A percentile compares a stretch with the other conserved stretches of the same genome.
Conservation (phyloP, 257 asterid genomes). For the Plantago major region DNA sequence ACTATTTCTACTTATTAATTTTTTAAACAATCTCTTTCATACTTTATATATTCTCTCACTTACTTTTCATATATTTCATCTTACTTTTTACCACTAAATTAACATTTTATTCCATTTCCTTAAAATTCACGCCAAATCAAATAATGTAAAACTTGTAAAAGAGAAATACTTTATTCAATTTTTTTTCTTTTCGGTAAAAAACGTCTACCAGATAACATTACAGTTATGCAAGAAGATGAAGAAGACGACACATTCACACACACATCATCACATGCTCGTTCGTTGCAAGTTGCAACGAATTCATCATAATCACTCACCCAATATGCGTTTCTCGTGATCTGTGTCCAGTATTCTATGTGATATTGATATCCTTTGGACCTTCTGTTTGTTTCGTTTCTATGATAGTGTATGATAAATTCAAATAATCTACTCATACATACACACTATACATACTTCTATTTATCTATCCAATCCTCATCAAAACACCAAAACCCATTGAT, state of each 20-base stretch:
- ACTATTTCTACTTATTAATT: no score
- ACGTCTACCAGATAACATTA: no score
- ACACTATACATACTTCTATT: conserved; percentile 4
- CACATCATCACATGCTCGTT: conserved; percentile 6
- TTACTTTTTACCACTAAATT: no score
- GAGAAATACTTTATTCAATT: no score
- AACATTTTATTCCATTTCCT: no score
- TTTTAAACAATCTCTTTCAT: no score
- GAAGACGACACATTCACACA: neutral
- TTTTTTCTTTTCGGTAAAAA: no score
- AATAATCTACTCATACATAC: neutral
- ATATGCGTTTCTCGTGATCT: conserved; percentile 46
- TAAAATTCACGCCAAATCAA: no score
- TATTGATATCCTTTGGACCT: conserved; percentile 24
- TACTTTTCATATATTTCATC: no score
- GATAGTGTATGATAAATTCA: neutral
- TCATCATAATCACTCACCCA: conserved; percentile 13
- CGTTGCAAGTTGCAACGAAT: conserved; percentile 14
- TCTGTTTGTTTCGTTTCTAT: conserved; percentile 42
- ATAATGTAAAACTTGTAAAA: no score
- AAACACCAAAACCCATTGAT: conserved; percentile 27
- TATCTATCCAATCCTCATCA: neutral
- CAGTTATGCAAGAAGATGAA: no score
- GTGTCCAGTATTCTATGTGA: conserved; percentile 34
- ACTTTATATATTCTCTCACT: no score